A percentile compares a stretch with the other conserved stretches of the same genome.
phyloP scores from a whole-genome alignment of 2,329 filamentous ascomycete genomes.

The Fusarium hainanense region DNA sequence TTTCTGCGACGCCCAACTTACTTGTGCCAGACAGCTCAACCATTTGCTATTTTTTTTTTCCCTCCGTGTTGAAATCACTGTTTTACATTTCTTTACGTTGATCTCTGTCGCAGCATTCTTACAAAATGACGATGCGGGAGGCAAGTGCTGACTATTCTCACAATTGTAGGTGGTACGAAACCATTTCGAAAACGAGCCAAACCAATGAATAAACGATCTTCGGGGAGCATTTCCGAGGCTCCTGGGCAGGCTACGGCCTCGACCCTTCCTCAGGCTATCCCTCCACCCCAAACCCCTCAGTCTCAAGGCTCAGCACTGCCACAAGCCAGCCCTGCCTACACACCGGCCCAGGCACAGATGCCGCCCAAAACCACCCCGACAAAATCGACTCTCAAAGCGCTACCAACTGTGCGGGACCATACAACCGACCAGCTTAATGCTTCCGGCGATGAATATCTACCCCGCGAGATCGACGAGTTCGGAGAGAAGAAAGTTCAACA shows the following conservation, averaged over 20 bases:
- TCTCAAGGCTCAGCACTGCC: conserved; percentile 60
- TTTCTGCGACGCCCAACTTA: conserved; percentile 42
- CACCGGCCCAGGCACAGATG: conserved; percentile 57
- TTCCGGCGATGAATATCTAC: conserved; percentile 93
- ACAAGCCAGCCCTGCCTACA: conserved; percentile 56
- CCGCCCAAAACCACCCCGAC: conserved; percentile 84
- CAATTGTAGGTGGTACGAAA: conserved; percentile 59
- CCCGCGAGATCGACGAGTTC: conserved; percentile 89
- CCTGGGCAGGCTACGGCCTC: conserved; percentile 64
- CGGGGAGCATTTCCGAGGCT: conserved; percentile 66
- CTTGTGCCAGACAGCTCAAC: conserved; percentile 30
- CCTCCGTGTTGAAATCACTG: conserved; percentile 30
- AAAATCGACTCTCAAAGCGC: conserved; percentile 88
- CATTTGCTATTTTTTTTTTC: conserved; percentile 16
- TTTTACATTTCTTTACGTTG: conserved; percentile 50
- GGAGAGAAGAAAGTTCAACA: conserved; percentile 93
- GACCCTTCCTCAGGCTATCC: conserved; percentile 52
- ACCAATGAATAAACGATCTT: conserved; percentile 68
- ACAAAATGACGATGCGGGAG: background rate
- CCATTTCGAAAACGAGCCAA: conserved; percentile 67
- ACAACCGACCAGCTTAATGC: conserved; percentile 94
- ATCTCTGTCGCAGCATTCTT: conserved; percentile 35
- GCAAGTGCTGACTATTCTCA: conserved; percentile 46
- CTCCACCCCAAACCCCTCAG: conserved; percentile 67
- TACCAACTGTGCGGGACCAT: conserved; percentile 95